Evolutionary conservation across 345 rosid genomes (phyloP).

Genomic region (Microthlaspi erraticum): DNA sequence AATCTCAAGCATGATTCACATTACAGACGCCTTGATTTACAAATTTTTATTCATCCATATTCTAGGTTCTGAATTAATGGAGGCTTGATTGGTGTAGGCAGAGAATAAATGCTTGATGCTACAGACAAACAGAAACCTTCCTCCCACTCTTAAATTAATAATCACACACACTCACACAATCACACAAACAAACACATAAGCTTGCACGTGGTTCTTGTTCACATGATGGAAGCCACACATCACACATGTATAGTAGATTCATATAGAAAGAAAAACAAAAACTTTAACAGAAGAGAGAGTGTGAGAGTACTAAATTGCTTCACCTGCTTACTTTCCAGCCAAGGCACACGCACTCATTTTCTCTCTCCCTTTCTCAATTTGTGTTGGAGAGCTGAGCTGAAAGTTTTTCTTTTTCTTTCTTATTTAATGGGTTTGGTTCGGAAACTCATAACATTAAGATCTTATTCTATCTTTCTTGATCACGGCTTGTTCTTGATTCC

Average conservation of each 20-base stretch:
- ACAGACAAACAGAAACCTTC: conserved; percentile 35
- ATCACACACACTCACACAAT: background rate
- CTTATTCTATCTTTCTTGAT: conserved; percentile 33
- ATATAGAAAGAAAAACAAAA: background rate
- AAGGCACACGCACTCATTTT: conserved; percentile 37
- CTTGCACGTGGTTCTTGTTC: conserved; percentile 43
- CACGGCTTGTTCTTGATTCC: conserved; percentile 27
- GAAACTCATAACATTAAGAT: conserved; percentile 15
- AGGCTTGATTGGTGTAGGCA: conserved; percentile 24
- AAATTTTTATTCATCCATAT: background rate
- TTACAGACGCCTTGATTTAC: no score
- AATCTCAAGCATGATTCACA: no score
- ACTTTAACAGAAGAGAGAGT: conserved; percentile 20
- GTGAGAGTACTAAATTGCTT: conserved; percentile 38
- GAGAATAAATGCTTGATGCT: conserved; percentile 42
- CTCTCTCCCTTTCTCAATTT: conserved; percentile 2
- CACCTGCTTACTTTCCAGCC: conserved; percentile 47
- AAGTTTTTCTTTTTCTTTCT: background rate
- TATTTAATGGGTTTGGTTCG: conserved; percentile 27
- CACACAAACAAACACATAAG: background rate
- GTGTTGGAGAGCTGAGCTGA: background rate
- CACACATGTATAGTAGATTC: conserved; percentile 31
- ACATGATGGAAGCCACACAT: conserved; percentile 44
- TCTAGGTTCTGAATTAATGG: background rate
- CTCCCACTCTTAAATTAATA: conserved; percentile 24